phyloP scores from a whole-genome alignment of 2,329 filamentous ascomycete genomes.

The Arthrocladium fulminans region DNA sequence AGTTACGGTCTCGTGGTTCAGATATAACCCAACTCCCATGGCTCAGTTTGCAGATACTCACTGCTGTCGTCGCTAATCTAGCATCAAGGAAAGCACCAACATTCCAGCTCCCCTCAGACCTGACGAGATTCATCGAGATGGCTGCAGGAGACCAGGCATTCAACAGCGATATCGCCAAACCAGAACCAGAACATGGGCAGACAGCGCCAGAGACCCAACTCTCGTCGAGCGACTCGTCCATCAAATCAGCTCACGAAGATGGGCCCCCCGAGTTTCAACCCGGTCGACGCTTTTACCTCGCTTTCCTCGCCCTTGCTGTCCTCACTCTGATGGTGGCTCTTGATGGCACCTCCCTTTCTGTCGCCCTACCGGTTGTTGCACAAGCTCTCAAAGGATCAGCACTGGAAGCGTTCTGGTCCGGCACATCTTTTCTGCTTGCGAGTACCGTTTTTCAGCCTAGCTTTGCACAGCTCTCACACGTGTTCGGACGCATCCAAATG shows the following conservation, averaged over 20 bases:
- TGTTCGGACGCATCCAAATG: conserved; percentile 39
- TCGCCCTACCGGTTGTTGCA: conserved; percentile 47
- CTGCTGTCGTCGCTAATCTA: too few relatives aligned
- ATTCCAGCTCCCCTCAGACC: too few relatives aligned
- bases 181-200: neutral
- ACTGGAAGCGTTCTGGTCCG: conserved; percentile 61
- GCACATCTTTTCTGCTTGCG: conserved; percentile 60
- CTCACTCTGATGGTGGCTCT: conserved; percentile 55
- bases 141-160: too few relatives aligned
- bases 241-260: conserved; percentile 6
- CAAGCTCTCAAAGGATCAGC: conserved; percentile 43
- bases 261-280: conserved; percentile 14
- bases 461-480: conserved; percentile 39
- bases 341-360: conserved; percentile 57
- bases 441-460: conserved; percentile 51
- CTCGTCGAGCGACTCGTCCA: conserved; percentile 8
- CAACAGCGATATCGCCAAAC: too few relatives aligned
- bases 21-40: too few relatives aligned
- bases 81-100: too few relatives aligned
- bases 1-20: too few relatives aligned
- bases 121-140: too few relatives aligned
- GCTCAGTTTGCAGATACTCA: too few relatives aligned
- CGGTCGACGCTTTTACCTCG: conserved; percentile 33
- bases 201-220: neutral
- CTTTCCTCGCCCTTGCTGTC: conserved; percentile 44